phyloP scores from a whole-genome alignment of 2,329 filamentous ascomycete species.

The Phaeosphaeria sp. region DNA sequence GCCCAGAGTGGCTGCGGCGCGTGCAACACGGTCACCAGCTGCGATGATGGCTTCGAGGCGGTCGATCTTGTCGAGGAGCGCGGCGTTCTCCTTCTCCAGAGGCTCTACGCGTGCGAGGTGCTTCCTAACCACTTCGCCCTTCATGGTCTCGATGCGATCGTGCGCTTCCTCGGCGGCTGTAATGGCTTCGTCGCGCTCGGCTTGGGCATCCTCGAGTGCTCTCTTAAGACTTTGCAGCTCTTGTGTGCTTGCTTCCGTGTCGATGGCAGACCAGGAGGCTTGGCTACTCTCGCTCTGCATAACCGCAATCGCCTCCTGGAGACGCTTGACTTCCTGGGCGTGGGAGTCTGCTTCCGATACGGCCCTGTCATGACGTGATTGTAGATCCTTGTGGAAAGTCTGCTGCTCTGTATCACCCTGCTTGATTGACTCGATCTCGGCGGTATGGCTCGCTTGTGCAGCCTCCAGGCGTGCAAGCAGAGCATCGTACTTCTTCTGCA shows the following conservation, averaged over 20 bases:
- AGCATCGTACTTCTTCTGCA: conserved; percentile 43
- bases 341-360: conserved; percentile 14
- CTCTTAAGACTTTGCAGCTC: conserved; percentile 19
- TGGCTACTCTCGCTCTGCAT: conserved; percentile 26
- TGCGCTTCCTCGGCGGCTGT: conserved; percentile 34
- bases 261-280: conserved; percentile 21
- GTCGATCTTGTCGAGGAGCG: conserved; percentile 41
- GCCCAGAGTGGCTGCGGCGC: conserved; percentile 43
- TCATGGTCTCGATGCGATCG: conserved; percentile 45
- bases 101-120: conserved; percentile 45
- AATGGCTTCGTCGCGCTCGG: conserved; percentile 29
- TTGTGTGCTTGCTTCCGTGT: conserved; percentile 14
- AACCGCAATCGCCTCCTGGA: conserved; percentile 19
- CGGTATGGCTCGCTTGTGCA: conserved; percentile 22
- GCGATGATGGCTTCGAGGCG: conserved; percentile 44
- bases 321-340: conserved; percentile 16
- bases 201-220: conserved; percentile 17
- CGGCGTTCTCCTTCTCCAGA: conserved; percentile 40
- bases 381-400: conserved; percentile 20
- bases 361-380: conserved; percentile 23
- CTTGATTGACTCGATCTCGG: conserved; percentile 29
- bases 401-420: conserved; percentile 24
- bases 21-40: conserved; percentile 45
- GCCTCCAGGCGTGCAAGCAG: conserved; percentile 29
- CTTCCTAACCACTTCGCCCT: conserved; percentile 44